Evolutionary conservation across 495 filamentous ascomycete species (phyloP), one percentile per base, ranked within the genome.

Genomic region (Lasiosphaeria miniovina): DNA sequence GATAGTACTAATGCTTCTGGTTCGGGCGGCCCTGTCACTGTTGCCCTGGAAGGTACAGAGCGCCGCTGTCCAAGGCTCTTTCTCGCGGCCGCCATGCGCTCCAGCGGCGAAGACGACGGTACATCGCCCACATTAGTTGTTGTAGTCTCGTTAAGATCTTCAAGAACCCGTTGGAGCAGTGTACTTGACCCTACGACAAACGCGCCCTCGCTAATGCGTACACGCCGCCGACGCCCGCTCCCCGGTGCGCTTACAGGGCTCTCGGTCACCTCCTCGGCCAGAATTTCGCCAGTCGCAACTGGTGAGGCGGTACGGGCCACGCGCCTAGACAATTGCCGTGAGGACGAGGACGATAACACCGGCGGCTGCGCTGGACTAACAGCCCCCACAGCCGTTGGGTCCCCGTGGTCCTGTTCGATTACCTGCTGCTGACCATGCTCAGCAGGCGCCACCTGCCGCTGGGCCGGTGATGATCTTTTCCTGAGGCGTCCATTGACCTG

Each of bases 241-340:
- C 79, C 80, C 4, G 79, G 80, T 33, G 77, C 77, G 57, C 75
- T 68, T 12, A 49, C 70, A 3, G 81, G 79, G 54, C 78, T 80
- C 59, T 83, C 80, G 52, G 66, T 69, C 4, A 83, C 73, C 60
- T 77, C 76, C 50, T 75, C 62, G 7, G 32, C 52, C 38, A 53
- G 15, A 14, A 17, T 34, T 3, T 43, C 43, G 7, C 24, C 24
- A 24, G 24, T 24, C 24, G 7, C 43, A 9, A 46, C 43, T n/a
- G 43, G 43, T n/a, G 43, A 46, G 4, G 11, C 12, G 12, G 43
- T 4, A n/a, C 7, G 8, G 12, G 43, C 12, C 4, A n/a, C 12
- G 11, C 8, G 12, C 12, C 43, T 46, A 46, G 43, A 9, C 43
- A 8, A 8, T 0, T 5, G 43, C 11, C 24, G 24, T 24, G 24